These are phyloP conservation scores for Multifurca ochricompacta DNA, from an alignment of 768 basidiomycete genomes.

Conservation along the genomic window DNA sequence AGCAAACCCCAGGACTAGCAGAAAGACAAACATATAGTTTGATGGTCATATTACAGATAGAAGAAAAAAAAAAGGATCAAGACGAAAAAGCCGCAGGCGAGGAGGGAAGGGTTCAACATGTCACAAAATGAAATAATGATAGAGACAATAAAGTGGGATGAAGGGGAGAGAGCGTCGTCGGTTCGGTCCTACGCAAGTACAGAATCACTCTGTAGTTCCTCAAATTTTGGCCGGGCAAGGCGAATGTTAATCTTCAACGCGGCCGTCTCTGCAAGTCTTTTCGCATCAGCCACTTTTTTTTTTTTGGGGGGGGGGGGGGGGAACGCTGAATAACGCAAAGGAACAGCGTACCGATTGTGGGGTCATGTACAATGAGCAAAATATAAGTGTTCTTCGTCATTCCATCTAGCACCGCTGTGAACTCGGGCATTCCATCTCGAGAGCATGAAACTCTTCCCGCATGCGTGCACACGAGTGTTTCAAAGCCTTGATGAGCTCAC, in stretches of 20 bases:
- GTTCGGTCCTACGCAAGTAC: constrained; percentile 3
- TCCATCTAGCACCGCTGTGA: constrained; percentile 85
- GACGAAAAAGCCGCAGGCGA: neutral
- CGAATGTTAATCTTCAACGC: constrained; percentile 83
- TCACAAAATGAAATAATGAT: constrained; percentile 14
- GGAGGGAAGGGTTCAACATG: neutral
- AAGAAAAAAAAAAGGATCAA: neutral
- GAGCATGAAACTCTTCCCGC: constrained; percentile 75
- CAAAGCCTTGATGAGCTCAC: constrained; percentile 93
- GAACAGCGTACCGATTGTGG: constrained; percentile 61
- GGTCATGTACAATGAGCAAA: constrained; percentile 81
- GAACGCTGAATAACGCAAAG: neutral
- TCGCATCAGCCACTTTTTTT: constrained; percentile 18
- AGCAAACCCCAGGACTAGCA: too few species aligned
- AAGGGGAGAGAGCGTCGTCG: neutral
- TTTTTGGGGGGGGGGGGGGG: too few species aligned
- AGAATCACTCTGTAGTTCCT: constrained; percentile 75
- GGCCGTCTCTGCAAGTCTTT: constrained; percentile 60
- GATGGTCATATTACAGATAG: neutral
- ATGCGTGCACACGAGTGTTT: constrained; percentile 84
- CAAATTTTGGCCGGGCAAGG: constrained; percentile 80
- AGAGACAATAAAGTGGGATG: neutral
- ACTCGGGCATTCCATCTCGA: constrained; percentile 83
- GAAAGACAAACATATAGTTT: too few species aligned
- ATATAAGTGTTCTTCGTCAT: constrained; percentile 93